Evolutionary conservation across 345 rosid genomes (phyloP).

Genomic region (Citrus medica): DNA sequence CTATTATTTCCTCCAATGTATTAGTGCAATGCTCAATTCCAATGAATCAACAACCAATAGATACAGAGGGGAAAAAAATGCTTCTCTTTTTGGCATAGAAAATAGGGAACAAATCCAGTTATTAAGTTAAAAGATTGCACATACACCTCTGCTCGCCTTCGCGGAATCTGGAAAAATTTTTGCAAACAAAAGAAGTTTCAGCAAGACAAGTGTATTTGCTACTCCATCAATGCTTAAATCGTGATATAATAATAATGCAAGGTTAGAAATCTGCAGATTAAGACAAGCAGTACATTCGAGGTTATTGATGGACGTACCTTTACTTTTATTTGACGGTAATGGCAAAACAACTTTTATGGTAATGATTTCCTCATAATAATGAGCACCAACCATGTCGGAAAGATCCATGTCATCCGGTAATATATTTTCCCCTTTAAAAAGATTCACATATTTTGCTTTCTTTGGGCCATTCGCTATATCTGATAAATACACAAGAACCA

Average conservation of each 20-base stretch:
- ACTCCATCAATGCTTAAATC: too few species aligned
- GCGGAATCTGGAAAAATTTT: too few species aligned
- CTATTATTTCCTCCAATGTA: too few species aligned
- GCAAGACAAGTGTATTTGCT: neutral
- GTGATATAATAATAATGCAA: too few species aligned
- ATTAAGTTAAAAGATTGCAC: neutral
- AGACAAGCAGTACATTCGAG: neutral
- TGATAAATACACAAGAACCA: neutral
- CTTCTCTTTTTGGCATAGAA: neutral
- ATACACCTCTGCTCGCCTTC: neutral
- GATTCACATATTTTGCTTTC: neutral
- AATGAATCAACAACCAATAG: neutral
- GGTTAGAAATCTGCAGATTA: too few species aligned
- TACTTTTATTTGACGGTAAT: neutral
- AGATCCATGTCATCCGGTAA: neutral
- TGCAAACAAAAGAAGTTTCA: too few species aligned
- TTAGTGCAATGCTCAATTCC: neutral
- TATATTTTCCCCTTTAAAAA: neutral
- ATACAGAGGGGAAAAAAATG: neutral
- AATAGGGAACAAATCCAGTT: too few species aligned
- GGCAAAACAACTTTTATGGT: neutral
- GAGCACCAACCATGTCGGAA: neutral
- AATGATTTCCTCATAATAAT: neutral
- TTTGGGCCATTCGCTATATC: neutral
- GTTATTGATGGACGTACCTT: neutral